Percentiles rank a stretch among this genome's conserved stretches.
These are phyloP conservation scores for Solanum peruvianum DNA, from an alignment of 257 asterid genomes.

Conservation along the genomic window DNA sequence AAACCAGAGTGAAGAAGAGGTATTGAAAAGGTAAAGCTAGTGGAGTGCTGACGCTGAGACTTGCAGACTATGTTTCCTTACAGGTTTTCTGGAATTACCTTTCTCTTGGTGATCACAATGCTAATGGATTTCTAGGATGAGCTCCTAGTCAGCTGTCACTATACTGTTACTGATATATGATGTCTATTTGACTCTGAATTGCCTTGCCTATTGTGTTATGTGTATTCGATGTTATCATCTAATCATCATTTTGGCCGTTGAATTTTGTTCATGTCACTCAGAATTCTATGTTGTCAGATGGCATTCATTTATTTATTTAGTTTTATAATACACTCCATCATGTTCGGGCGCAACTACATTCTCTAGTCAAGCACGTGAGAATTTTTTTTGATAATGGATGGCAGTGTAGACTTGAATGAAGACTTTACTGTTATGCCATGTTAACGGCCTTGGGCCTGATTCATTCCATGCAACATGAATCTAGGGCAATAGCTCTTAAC, in stretches of 20 bases:
- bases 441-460: not conserved
- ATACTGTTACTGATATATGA: not conserved
- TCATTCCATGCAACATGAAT: not conserved
- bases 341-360: not conserved
- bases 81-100: not conserved
- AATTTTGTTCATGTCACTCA: not conserved
- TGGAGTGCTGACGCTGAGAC: not conserved
- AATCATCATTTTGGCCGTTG: not conserved
- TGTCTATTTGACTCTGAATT: not conserved
- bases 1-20: not conserved
- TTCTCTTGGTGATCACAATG: not conserved
- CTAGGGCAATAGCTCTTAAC: not conserved
- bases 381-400: not conserved
- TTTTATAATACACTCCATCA: not conserved
- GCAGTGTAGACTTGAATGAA: not conserved
- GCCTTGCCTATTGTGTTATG: not conserved
- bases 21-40: not conserved
- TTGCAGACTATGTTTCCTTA: not conserved
- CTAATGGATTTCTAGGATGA: not conserved
- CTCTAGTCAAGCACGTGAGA: not conserved
- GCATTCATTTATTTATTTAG: not conserved
- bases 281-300: not conserved
- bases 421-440: not conserved
- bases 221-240: not conserved
- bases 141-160: not conserved